These are phyloP conservation scores for Dovyalis caffra DNA, from an alignment of 345 rosid genomes.

Conservation along the genomic window DNA sequence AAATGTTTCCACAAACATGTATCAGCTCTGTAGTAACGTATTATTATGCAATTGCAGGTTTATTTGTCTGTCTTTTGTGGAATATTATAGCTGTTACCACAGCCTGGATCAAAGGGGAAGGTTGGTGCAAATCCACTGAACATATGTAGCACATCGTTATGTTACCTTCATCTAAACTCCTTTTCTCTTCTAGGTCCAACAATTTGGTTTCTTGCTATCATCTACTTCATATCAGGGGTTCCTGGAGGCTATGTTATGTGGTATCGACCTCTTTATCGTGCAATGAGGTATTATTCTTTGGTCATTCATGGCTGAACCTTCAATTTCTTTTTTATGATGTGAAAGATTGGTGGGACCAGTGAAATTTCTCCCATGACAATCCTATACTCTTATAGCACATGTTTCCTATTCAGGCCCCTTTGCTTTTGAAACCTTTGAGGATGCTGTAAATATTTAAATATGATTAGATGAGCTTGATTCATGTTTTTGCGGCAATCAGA, in stretches of 20 bases:
- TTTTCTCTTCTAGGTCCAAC: conserved; percentile 55
- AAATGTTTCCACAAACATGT: neutral
- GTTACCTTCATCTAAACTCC: conserved; percentile 16
- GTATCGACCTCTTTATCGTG: conserved; percentile 97
- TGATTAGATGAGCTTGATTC: conserved; percentile 9
- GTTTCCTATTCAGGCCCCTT: neutral
- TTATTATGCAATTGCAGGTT: conserved; percentile 49
- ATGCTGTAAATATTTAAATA: neutral
- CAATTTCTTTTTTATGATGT: neutral
- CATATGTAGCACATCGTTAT: conserved; percentile 5
- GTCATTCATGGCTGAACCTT: conserved; percentile 3
- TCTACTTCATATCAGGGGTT: conserved; percentile 81
- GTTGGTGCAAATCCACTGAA: conserved; percentile 31
- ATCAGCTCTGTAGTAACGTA: conserved; percentile 13
- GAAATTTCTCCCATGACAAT: neutral
- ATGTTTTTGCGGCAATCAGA: neutral
- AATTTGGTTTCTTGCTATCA: conserved; percentile 93
- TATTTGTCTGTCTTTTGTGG: conserved; percentile 76
- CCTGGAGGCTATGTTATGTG: conserved; percentile 89
- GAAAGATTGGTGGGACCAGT: neutral
- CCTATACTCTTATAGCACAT: neutral
- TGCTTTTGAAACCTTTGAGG: neutral
- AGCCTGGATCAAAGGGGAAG: conserved; percentile 94
- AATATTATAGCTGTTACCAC: conserved; percentile 80
- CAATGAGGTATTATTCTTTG: conserved; percentile 66